A percentile compares a stretch with the other conserved stretches of the same genome.
Conservation (phyloP, 2,329 filamentous ascomycete genomes). For the Rhynchosporium graminicola region DNA sequence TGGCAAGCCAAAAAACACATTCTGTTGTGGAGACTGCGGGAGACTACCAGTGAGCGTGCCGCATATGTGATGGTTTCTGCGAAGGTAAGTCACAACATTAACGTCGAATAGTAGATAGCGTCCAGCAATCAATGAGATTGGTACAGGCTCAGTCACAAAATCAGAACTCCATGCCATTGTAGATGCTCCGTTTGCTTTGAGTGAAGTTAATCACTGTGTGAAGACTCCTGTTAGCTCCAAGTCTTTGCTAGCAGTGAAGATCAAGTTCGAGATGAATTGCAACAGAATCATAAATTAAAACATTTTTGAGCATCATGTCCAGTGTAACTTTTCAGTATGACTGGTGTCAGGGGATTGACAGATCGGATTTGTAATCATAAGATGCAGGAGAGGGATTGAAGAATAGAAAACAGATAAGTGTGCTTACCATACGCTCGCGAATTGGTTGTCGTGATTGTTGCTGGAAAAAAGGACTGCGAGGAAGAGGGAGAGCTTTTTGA, state of each 20-base stretch:
- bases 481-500: conserved; percentile 15
- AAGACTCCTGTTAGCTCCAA: conserved; percentile 19
- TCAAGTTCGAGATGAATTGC: conserved; percentile 14
- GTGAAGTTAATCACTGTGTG: conserved; percentile 10
- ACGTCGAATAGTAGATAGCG: conserved; percentile 90
- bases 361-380: conserved; percentile 71
- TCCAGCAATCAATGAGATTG: conserved; percentile 77
- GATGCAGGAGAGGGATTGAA: conserved; percentile 25
- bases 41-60: conserved; percentile 85
- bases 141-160: conserved; percentile 56
- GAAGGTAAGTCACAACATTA: conserved; percentile 74
- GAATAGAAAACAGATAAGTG: background rate
- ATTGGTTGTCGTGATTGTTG: conserved; percentile 17
- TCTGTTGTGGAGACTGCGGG: conserved; percentile 91
- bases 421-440: conserved; percentile 20
- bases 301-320: conserved; percentile 51
- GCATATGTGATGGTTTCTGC: conserved; percentile 79
- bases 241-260: conserved; percentile 10
- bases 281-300: conserved; percentile 47
- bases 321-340: conserved; percentile 38
- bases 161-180: conserved; percentile 28
- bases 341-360: conserved; percentile 79
- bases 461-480: conserved; percentile 6
- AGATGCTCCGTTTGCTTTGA: background rate
- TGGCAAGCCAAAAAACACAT: conserved; percentile 86